Conservation (phyloP, 1,139 yeast genomes). For the Yamadazyma spencermartinsiae region DNA sequence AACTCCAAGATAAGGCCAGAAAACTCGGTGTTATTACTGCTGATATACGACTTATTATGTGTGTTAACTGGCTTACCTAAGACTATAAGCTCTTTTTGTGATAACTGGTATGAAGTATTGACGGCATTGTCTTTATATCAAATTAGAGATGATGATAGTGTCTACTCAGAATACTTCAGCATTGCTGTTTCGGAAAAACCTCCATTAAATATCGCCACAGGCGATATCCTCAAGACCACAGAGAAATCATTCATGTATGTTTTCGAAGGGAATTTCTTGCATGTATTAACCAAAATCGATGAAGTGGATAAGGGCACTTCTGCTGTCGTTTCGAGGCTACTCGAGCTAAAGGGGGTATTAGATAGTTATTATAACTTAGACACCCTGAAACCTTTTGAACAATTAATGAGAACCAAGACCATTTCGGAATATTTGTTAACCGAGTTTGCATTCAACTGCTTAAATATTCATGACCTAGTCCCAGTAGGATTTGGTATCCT, state of each 20-base stretch:
- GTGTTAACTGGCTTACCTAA: conserved; percentile 56
- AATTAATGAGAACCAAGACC: conserved; percentile 25
- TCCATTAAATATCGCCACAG: conserved; percentile 19
- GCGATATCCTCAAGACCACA: conserved; percentile 35
- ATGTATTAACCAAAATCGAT: conserved; percentile 62
- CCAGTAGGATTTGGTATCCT: conserved; percentile 67
- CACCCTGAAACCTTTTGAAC: conserved; percentile 16
- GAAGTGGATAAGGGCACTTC: conserved; percentile 67
- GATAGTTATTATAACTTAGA: conserved; percentile 41
- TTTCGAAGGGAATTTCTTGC: conserved; percentile 57
- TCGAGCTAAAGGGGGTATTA: conserved; percentile 65
- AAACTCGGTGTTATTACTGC: conserved; percentile 32
- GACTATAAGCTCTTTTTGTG: conserved; percentile 48
- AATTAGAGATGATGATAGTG: conserved; percentile 44
- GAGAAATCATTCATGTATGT: conserved; percentile 66
- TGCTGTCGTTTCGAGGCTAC: conserved; percentile 61
- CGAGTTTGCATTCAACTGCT: conserved; percentile 58
- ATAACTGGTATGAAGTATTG: conserved; percentile 72
- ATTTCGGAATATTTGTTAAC: conserved; percentile 64
- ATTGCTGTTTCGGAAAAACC: conserved; percentile 38
- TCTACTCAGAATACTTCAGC: conserved; percentile 36
- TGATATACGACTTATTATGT: conserved; percentile 43
- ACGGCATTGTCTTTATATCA: conserved; percentile 63
- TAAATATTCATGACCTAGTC: conserved; percentile 51
- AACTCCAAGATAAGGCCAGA: conserved; percentile 22